phyloP scores from a whole-genome alignment of 306 rosid species.

The Inga laurina region DNA sequence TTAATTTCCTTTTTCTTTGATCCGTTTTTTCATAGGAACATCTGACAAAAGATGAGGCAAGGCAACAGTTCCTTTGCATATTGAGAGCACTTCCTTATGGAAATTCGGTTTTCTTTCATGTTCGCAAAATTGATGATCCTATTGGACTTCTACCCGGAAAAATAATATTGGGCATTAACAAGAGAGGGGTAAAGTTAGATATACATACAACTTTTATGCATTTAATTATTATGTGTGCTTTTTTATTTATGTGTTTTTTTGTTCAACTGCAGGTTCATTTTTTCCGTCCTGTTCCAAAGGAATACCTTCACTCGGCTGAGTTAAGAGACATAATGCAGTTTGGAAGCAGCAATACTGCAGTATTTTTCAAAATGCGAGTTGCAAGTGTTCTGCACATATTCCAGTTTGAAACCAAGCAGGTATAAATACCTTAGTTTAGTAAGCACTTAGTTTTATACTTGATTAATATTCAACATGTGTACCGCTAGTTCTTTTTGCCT shows the following conservation, averaged over 20 bases:
- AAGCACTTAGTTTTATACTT: background rate
- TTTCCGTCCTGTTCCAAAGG: conserved; percentile 98
- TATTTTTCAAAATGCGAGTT: conserved; percentile 97
- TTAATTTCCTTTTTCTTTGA: background rate
- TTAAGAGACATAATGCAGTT: conserved; percentile 99
- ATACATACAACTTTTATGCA: background rate
- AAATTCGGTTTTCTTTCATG: conserved; percentile 87
- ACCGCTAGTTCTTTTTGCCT: conserved; percentile 13
- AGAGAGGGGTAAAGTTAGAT: conserved; percentile 71
- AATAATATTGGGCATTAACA: conserved; percentile 91
- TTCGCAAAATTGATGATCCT: conserved; percentile 99
- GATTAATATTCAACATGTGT: conserved; percentile 2
- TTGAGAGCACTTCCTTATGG: conserved; percentile 94
- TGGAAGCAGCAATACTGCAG: conserved; percentile 96
- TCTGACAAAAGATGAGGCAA: conserved; percentile 87
- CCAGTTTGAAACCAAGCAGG: conserved; percentile 99
- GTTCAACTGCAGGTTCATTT: conserved; percentile 35
- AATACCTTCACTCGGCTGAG: conserved; percentile 94
- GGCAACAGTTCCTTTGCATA: conserved; percentile 89
- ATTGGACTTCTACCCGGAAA: conserved; percentile 93
- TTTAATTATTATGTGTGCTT: background rate
- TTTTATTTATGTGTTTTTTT: conserved; percentile 16
- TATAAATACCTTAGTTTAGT: conserved; percentile 28
- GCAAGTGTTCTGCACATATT: conserved; percentile 99
- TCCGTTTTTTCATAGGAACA: conserved; percentile 56